Conservation (phyloP, 2,329 filamentous ascomycete genomes). For the Aspergillus sclerotialis region DNA sequence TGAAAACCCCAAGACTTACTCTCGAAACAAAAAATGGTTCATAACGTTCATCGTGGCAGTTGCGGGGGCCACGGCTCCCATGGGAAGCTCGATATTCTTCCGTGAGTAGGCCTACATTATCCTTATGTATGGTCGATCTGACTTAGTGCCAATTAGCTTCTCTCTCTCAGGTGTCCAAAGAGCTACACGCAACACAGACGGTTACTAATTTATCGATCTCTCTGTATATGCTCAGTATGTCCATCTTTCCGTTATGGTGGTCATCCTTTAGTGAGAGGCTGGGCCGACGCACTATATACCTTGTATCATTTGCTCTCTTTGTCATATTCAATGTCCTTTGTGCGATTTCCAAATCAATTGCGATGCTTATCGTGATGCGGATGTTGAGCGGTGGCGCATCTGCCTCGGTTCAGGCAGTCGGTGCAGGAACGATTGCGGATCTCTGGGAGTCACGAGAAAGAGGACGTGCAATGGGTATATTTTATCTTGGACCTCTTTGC, state of each 20-base stretch:
- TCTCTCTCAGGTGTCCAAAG: slow-evolving; percentile 55
- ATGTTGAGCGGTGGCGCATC: slow-evolving; percentile 68
- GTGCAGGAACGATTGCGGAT: slow-evolving; percentile 75
- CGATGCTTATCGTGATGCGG: slow-evolving; percentile 71
- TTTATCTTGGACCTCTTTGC: slow-evolving; percentile 71
- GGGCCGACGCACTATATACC: slow-evolving; percentile 71
- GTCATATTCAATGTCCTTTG: slow-evolving; percentile 63
- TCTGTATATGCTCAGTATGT: slow-evolving; percentile 76
- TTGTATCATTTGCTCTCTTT: slow-evolving; percentile 67
- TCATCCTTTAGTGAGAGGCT: slow-evolving; percentile 67
- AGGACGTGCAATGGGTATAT: slow-evolving; percentile 73
- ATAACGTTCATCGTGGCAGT: slow-evolving; percentile 72
- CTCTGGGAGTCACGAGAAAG: slow-evolving; percentile 68
- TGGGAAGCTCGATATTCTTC: slow-evolving; percentile 79
- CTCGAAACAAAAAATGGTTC: slow-evolving; percentile 70
- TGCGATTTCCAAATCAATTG: slow-evolving; percentile 62
- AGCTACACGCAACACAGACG: slow-evolving; percentile 57
- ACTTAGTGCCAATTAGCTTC: slow-evolving; percentile 47
- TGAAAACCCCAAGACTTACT: slow-evolving; percentile 66
- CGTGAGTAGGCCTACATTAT: slow-evolving; percentile 46
- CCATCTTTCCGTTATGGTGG: slow-evolving; percentile 83
- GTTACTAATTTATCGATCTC: slow-evolving; percentile 70
- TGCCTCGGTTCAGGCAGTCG: slow-evolving; percentile 74
- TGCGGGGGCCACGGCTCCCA: slow-evolving; percentile 69
- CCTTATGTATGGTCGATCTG: neutral